phyloP scores from a whole-genome alignment of 2,329 filamentous ascomycete genomes.

The Apiospora sp. region DNA sequence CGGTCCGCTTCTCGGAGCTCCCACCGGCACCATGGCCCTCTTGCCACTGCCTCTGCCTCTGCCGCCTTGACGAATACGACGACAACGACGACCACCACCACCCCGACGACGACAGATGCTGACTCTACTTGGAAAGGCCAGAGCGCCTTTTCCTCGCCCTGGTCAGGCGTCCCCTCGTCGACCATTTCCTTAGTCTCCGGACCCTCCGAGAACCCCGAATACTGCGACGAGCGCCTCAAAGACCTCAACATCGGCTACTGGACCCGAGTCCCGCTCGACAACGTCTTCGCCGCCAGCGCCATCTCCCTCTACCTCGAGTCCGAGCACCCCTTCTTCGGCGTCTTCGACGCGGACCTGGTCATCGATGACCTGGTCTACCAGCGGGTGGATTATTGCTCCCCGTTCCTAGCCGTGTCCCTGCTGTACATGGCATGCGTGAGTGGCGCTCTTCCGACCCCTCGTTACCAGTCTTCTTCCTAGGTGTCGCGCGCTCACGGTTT shows the following conservation, averaged over 20 bases:
- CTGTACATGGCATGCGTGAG: conserved; percentile 31
- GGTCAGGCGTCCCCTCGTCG: neutral
- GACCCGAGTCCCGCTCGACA: conserved; percentile 43
- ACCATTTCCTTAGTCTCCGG: neutral
- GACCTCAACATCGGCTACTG: conserved; percentile 43
- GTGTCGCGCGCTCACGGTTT: neutral
- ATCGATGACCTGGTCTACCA: conserved; percentile 29
- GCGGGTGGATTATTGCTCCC: conserved; percentile 31
- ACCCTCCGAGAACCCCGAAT: neutral
- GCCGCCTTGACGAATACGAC: too few relatives aligned
- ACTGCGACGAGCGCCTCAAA: conserved; percentile 40
- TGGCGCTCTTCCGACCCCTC: neutral
- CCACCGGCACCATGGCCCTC: neutral
- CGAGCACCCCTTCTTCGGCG: conserved; percentile 47
- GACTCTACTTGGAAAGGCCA: neutral
- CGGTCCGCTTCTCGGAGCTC: neutral
- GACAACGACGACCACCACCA: neutral
- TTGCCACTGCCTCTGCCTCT: neutral
- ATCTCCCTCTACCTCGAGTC: conserved; percentile 48
- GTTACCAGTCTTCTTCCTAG: neutral
- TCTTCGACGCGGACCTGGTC: conserved; percentile 42
- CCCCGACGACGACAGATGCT: neutral
- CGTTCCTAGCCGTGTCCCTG: conserved; percentile 29
- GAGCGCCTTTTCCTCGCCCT: neutral
- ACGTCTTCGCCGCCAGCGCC: conserved; percentile 39